Conservation (phyloP, 805 yeast genomes). For the Kodamaea leandrae region DNA sequence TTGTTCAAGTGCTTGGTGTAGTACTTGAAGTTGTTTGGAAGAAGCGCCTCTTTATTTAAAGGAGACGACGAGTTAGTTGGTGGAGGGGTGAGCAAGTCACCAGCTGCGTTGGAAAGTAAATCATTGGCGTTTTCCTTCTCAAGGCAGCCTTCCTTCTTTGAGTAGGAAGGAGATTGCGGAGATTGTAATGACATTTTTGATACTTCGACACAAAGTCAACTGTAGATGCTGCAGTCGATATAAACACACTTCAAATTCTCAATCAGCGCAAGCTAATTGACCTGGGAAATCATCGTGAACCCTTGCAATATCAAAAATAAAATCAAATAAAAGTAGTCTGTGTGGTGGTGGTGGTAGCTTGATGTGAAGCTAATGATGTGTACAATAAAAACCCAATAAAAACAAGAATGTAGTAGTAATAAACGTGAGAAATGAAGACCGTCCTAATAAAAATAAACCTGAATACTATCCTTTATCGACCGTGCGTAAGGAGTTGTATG, state of each 20-base stretch:
- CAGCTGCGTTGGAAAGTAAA: not conserved
- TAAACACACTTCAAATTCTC: not conserved
- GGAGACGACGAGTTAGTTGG: constrained; percentile 17
- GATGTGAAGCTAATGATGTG: not conserved
- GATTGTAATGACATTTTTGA: constrained; percentile 8
- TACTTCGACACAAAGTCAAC: not conserved
- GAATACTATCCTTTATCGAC: not conserved
- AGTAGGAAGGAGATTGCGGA: constrained; percentile 8
- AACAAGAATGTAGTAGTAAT: constrained; percentile 1
- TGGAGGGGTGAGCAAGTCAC: constrained; percentile 17
- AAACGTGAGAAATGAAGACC: constrained; percentile 4
- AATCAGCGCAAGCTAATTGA: not conserved
- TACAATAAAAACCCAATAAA: not conserved
- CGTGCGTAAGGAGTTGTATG: constrained; percentile 1
- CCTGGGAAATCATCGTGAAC: not conserved
- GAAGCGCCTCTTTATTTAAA: constrained; percentile 12
- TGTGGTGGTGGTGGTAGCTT: too few species aligned
- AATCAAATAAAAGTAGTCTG: not conserved
- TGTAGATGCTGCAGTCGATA: not conserved
- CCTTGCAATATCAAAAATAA: not conserved
- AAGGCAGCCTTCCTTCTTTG: not conserved
- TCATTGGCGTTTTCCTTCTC: not conserved
- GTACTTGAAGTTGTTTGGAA: constrained; percentile 40
- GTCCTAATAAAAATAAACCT: not conserved
- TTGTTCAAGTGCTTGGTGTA: constrained; percentile 40